Conservation (phyloP, 768 basidiomycete genomes). For the Suillus subalutaceus region DNA sequence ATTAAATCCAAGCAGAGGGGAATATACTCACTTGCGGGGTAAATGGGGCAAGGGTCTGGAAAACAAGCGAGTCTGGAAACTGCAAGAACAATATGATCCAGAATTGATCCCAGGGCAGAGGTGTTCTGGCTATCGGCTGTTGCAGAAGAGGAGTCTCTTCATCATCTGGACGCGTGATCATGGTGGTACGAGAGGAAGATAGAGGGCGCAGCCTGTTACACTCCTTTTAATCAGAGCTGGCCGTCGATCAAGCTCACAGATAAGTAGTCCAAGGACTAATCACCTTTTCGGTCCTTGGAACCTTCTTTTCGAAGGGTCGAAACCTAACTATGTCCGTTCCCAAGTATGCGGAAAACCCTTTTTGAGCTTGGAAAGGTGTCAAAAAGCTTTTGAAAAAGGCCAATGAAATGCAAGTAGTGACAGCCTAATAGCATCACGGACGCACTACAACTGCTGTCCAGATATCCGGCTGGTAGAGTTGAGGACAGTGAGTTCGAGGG, state of each 20-base stretch:
- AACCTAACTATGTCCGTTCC: background rate
- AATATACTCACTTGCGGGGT: conserved; percentile 44
- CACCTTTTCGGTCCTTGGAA: background rate
- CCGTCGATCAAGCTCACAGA: background rate
- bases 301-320: too few species aligned
- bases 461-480: too few species aligned
- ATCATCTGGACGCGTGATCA: background rate
- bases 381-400: too few species aligned
- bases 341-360: too few species aligned
- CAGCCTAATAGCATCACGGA: too few species aligned
- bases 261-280: background rate
- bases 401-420: too few species aligned
- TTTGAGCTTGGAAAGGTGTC: too few species aligned
- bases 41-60: conserved; percentile 36
- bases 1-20: background rate
- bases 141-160: background rate
- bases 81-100: conserved; percentile 4
- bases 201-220: background rate
- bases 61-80: background rate
- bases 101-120: conserved; percentile 2
- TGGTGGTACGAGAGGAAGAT: background rate
- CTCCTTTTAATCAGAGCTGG: background rate
- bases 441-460: too few species aligned
- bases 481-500: too few species aligned
- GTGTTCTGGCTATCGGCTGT: background rate